phyloP scores from a whole-genome alignment of 805 yeast genomes.

The Candida qinlingensis region DNA sequence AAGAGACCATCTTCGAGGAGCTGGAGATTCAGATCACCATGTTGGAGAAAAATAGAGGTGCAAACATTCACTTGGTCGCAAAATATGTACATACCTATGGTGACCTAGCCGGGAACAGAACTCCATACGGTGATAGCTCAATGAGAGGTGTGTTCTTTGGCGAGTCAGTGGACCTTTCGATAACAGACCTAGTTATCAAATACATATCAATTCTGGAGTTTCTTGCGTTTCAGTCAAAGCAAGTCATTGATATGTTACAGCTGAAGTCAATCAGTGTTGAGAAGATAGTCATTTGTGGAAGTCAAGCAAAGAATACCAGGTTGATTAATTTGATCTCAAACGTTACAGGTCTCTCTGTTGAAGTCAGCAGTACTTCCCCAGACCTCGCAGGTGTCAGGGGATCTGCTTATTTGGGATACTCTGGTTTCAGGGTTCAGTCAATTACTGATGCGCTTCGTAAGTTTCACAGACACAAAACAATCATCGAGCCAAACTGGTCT shows the following conservation, averaged over 20 bases:
- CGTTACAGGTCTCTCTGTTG: constrained; percentile 22
- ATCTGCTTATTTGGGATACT: constrained; percentile 21
- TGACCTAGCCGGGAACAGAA: constrained; percentile 53
- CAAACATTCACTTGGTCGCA: constrained; percentile 25
- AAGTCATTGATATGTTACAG: constrained; percentile 31
- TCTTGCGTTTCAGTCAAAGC: constrained; percentile 44
- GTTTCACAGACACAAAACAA: constrained; percentile 10
- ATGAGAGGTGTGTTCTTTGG: constrained; percentile 48
- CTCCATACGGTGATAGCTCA: constrained; percentile 45
- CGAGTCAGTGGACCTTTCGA: constrained; percentile 33
- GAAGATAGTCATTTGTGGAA: constrained; percentile 43
- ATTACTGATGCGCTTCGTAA: not conserved
- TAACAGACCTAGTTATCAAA: constrained; percentile 32
- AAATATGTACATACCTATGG: constrained; percentile 44
- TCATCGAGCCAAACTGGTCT: not conserved
- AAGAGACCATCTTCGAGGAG: constrained; percentile 15
- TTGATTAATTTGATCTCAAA: constrained; percentile 30
- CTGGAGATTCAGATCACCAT: constrained; percentile 20
- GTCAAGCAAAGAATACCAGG: constrained; percentile 45
- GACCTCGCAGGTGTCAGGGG: constrained; percentile 27
- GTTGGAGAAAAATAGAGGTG: constrained; percentile 11
- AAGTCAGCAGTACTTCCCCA: constrained; percentile 14
- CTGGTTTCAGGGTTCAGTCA: constrained; percentile 4
- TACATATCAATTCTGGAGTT: constrained; percentile 47
- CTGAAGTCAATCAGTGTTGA: constrained; percentile 21